These are phyloP conservation scores for Kentomonas sorsogonicus DNA, from an alignment of 208 protist species.

Conservation along the genomic window DNA sequence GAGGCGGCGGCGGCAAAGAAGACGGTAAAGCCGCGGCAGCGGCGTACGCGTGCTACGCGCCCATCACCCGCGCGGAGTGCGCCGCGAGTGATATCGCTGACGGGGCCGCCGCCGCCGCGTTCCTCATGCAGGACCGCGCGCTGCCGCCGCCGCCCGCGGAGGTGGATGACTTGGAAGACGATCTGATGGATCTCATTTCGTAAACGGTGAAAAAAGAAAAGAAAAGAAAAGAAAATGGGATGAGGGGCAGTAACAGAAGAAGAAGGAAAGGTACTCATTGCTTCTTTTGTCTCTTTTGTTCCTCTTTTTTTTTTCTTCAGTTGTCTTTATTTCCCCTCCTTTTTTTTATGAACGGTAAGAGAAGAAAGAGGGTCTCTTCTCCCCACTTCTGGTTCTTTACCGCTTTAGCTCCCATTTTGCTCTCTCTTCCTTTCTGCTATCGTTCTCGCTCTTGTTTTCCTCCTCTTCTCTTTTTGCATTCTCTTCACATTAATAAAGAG, in stretches of 20 bases:
- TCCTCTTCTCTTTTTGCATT: neutral
- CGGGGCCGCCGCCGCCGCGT: constrained; percentile 21
- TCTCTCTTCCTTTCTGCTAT: too few relatives aligned
- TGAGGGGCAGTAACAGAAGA: neutral
- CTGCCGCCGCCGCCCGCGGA: constrained; percentile 9
- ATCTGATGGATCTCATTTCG: constrained; percentile 20
- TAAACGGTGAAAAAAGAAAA: neutral
- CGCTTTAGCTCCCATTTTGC: too few relatives aligned
- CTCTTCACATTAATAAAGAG: too few relatives aligned
- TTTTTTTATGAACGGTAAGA: too few relatives aligned
- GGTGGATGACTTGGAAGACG: constrained; percentile 18
- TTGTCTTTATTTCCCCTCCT: constrained; percentile 7
- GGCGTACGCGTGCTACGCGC: too few relatives aligned
- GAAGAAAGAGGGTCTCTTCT: too few relatives aligned
- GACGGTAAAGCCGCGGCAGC: too few relatives aligned
- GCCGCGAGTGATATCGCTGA: constrained; percentile 19
- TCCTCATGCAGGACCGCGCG: constrained; percentile 24
- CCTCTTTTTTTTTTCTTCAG: constrained; percentile 7
- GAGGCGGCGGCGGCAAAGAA: too few relatives aligned
- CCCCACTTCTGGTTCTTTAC: too few relatives aligned
- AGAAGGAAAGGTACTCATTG: neutral
- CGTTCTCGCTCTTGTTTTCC: constrained; percentile 2
- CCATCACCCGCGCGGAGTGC: constrained; percentile 47
- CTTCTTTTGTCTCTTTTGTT: neutral
- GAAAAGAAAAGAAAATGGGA: neutral